Base-by-base conservation (phyloP, 805 yeast genomes). In the Yarrowia sp. region DNA sequence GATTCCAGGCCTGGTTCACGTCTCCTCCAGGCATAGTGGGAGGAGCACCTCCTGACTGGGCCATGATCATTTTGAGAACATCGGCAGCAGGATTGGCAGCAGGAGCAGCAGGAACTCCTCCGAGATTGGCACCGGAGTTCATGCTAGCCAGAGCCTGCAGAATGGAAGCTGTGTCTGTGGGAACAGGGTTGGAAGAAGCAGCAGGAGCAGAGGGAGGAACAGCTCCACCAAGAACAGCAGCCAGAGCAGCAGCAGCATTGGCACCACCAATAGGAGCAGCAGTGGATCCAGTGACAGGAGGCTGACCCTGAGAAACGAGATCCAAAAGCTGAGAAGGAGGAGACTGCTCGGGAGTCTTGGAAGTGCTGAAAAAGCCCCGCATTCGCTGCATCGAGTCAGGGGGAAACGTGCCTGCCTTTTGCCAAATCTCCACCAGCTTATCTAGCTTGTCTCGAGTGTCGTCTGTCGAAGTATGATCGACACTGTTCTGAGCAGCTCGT, bases 371-470 rank as follows among this genome's bases (percentile, higher is more conserved):
- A 17, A 71, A 70, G 12, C 79, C 75, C 72, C 86, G 83, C 66
- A 90, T 81, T 19, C 81, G 73, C 49, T 80, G 75, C 64, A 95
- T 78, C 33, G 81, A 77, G 43, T 80, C 79, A 46, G 83, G 82
- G 64, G 80, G 80, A 77, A 95, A 93, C 16, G 97, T 88, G 46
- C 84, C 85, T 38, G 92, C 88, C 68, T 90, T 85, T 69, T 85
- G 90, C 99, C 99, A 95, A 71, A 95, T 92, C 68, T 90, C 96
- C 69, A 95, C 83, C 70, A 95, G 81, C 76, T 92, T 93, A 71
- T 86, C 80, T 70, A 92, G 84, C 75, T 92, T 95, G 66, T 85
- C 91, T 73, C 68, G 40, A 12, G 65, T 66, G 22, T 70, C 72
- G 21, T 69, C 73, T 1, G 71, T 64, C 3, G 66, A 35, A 16